A percentile compares a stretch with the other conserved stretches of the same genome.
These are phyloP conservation scores for Nowakowskiella sp. DNA, from an alignment of 192 early-diverging fungal species.

Conservation along the genomic window DNA sequence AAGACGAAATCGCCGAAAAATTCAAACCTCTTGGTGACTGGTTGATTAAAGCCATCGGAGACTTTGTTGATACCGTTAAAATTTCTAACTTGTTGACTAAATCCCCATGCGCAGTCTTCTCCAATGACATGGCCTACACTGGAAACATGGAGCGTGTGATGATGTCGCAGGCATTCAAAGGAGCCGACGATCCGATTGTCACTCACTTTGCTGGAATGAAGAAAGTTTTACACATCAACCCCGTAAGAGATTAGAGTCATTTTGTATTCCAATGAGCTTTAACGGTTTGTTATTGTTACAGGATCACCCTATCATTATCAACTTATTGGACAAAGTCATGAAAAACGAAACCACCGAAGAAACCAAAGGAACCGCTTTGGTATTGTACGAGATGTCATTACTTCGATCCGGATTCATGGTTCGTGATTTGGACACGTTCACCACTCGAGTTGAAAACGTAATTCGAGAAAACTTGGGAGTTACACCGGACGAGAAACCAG, in stretches of 20 bases:
- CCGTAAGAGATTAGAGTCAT: constrained; percentile 12
- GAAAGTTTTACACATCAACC: constrained; percentile 37
- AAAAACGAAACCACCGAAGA: constrained; percentile 6
- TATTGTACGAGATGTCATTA: constrained; percentile 33
- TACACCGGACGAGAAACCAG: constrained; percentile 15
- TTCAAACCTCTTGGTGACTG: constrained; percentile 87
- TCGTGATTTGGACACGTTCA: constrained; percentile 22
- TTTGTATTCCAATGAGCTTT: not conserved
- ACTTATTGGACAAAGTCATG: constrained; percentile 26
- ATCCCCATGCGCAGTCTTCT: constrained; percentile 97
- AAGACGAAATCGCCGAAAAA: constrained; percentile 88
- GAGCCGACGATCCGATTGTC: constrained; percentile 28
- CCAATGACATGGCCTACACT: constrained; percentile 98
- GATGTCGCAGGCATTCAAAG: constrained; percentile 93
- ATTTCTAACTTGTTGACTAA: constrained; percentile 94
- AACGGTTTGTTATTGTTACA: not conserved
- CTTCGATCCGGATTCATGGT: constrained; percentile 31
- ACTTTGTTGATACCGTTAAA: constrained; percentile 92
- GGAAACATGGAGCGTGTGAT: constrained; percentile 99
- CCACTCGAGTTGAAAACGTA: constrained; percentile 28
- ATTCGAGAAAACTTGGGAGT: constrained; percentile 27
- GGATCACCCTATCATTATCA: constrained; percentile 37
- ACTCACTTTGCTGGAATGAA: constrained; percentile 26
- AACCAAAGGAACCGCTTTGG: constrained; percentile 20
- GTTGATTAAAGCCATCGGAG: constrained; percentile 95